phyloP scores from a whole-genome alignment of 345 rosid genomes.

The Raphanus sativus region DNA sequence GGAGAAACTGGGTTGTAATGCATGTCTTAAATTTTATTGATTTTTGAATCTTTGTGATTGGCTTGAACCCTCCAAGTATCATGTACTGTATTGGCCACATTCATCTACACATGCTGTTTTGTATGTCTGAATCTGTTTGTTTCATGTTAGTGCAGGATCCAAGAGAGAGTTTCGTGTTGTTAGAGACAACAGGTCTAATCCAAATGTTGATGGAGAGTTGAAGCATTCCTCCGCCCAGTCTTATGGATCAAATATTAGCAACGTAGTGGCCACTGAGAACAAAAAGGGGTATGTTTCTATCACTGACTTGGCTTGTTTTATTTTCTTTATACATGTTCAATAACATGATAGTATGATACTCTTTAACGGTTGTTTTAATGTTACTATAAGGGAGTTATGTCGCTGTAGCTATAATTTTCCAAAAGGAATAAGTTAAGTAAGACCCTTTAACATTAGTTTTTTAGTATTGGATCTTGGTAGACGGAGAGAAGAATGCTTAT shows the following conservation, averaged over 20 bases:
- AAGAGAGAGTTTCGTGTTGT: slow-evolving; percentile 8
- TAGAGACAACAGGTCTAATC: slow-evolving; percentile 5
- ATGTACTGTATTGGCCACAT: background rate
- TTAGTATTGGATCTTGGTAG: background rate
- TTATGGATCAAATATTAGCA: slow-evolving; percentile 3
- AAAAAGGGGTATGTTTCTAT: background rate
- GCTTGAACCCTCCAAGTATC: background rate
- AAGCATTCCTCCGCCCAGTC: slow-evolving; percentile 8
- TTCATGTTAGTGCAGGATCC: slow-evolving; percentile 1
- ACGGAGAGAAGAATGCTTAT: background rate
- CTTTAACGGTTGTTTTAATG: background rate
- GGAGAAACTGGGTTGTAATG: background rate
- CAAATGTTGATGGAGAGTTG: slow-evolving; percentile 5
- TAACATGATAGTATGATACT: no score
- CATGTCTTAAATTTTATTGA: background rate
- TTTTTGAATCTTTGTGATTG: background rate
- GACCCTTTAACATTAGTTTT: background rate
- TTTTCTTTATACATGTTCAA: background rate
- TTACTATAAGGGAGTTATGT: background rate
- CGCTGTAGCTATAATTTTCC: background rate
- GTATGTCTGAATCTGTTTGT: background rate
- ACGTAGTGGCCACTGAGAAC: background rate
- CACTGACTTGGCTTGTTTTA: no score
- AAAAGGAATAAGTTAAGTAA: background rate
- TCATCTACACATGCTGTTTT: background rate